A percentile compares a stretch with the other conserved stretches of the same genome.
phyloP scores from a whole-genome alignment of 1,284 basidiomycete genomes.

The Cutaneotrichosporon sp. region DNA sequence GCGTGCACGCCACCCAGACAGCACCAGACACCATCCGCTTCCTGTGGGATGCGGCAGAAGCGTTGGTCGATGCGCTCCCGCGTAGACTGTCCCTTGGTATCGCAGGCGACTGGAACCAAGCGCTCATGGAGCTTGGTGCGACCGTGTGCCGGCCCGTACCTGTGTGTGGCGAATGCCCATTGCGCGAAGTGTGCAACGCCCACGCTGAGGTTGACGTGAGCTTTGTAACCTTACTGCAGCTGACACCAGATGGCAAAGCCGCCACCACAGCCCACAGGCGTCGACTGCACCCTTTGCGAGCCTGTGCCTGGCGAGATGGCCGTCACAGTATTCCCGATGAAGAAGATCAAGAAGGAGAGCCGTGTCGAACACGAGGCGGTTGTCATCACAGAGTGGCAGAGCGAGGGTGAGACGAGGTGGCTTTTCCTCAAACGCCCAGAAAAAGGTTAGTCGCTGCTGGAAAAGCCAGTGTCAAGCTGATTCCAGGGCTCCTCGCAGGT shows the following conservation, averaged over 20 bases:
- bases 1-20: slow-evolving; percentile 76
- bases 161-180: slow-evolving; percentile 68
- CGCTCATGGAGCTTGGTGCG: slow-evolving; percentile 66
- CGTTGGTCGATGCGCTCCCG: slow-evolving; percentile 61
- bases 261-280: slow-evolving; percentile 45
- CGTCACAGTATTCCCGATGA: slow-evolving; percentile 83
- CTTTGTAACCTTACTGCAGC: background rate
- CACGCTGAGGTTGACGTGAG: slow-evolving; percentile 54
- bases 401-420: slow-evolving; percentile 57
- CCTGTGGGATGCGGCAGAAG: slow-evolving; percentile 74
- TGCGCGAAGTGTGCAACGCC: slow-evolving; percentile 67
- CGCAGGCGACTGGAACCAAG: slow-evolving; percentile 80
- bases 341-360: slow-evolving; percentile 74
- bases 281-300: slow-evolving; percentile 74
- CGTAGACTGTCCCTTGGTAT: slow-evolving; percentile 42
- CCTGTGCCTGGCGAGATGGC: slow-evolving; percentile 58
- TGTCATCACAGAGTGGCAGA: slow-evolving; percentile 75
- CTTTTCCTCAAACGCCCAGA: slow-evolving; percentile 77
- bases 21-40: slow-evolving; percentile 71
- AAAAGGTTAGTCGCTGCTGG: slow-evolving; percentile 60
- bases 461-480: slow-evolving; percentile 14
- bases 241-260: slow-evolving; percentile 26
- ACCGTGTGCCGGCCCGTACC: slow-evolving; percentile 87
- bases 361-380: slow-evolving; percentile 83
- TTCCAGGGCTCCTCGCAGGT: slow-evolving; percentile 78